Percentiles rank a stretch among this genome's conserved stretches.
Conservation (phyloP, 2,329 filamentous ascomycete species). For the Paecilomyces niveus region DNA sequence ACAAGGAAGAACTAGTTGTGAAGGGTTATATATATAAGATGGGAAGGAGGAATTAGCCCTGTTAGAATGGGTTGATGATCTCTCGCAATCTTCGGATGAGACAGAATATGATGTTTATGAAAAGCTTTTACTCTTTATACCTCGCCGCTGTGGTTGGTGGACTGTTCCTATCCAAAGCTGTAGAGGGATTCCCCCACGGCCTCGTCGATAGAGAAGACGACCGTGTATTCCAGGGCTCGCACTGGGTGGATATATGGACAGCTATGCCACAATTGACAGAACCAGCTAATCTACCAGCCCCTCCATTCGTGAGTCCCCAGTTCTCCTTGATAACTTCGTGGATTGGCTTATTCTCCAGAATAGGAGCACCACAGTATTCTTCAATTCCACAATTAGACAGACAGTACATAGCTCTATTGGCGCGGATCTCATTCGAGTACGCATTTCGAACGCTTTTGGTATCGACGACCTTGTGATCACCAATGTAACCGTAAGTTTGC, state of each 20-base stretch:
- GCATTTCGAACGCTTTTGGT: conserved; percentile 61
- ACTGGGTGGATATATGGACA: conserved; percentile 59
- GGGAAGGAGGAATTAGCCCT: background rate
- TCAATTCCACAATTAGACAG: conserved; percentile 59
- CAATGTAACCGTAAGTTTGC: conserved; percentile 51
- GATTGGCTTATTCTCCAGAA: conserved; percentile 34
- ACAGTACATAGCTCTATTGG: conserved; percentile 55
- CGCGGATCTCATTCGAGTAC: conserved; percentile 52
- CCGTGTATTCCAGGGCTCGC: conserved; percentile 10
- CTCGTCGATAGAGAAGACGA: background rate
- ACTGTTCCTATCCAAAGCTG: background rate
- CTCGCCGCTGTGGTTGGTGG: background rate
- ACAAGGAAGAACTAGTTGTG: background rate
- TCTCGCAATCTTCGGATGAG: background rate
- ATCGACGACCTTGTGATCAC: conserved; percentile 53
- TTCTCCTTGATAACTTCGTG: conserved; percentile 5
- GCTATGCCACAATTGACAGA: conserved; percentile 62
- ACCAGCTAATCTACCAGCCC: conserved; percentile 52
- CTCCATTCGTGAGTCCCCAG: conserved; percentile 46
- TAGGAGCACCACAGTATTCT: conserved; percentile 47
- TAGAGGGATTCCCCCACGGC: background rate
- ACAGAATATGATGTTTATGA: background rate
- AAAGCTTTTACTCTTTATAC: background rate
- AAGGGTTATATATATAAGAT: background rate
- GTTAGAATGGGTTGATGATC: background rate